phyloP scores from a whole-genome alignment of 768 basidiomycete genomes.

The Cystofilobasidium capitatum region DNA sequence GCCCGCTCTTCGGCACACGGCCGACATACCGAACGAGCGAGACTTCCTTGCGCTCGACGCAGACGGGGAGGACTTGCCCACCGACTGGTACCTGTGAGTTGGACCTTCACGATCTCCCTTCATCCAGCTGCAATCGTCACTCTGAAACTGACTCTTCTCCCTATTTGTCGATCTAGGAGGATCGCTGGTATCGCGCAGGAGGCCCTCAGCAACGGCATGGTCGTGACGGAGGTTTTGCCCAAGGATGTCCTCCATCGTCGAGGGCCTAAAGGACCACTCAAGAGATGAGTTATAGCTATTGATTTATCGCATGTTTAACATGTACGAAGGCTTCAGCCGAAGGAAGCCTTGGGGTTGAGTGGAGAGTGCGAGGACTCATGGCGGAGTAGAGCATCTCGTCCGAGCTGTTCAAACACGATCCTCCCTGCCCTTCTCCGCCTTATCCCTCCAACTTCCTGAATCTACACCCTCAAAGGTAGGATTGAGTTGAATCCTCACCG shows the following conservation, averaged over 20 bases:
- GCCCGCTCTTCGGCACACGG: constrained; percentile 56
- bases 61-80: constrained; percentile 61
- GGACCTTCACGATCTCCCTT: constrained; percentile 49
- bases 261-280: no score
- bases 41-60: constrained; percentile 57
- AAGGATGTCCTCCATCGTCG: neutral
- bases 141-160: neutral
- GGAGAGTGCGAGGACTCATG: no score
- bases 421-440: no score
- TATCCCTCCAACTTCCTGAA: no score
- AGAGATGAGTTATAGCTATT: no score
- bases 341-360: no score
- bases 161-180: neutral
- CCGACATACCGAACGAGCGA: constrained; percentile 52
- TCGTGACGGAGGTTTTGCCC: neutral
- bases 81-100: constrained; percentile 57
- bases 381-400: no score
- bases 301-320: no score
- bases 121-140: constrained; percentile 34
- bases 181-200: neutral
- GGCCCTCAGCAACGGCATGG: constrained; percentile 1
- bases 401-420: no score
- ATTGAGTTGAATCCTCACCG: no score
- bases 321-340: no score
- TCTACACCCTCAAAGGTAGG: no score